Evolutionary conservation across 2,329 filamentous ascomycete genomes (phyloP), one percentile per base, ranked within the genome.

Genomic region (Alternaria gansuensis): DNA sequence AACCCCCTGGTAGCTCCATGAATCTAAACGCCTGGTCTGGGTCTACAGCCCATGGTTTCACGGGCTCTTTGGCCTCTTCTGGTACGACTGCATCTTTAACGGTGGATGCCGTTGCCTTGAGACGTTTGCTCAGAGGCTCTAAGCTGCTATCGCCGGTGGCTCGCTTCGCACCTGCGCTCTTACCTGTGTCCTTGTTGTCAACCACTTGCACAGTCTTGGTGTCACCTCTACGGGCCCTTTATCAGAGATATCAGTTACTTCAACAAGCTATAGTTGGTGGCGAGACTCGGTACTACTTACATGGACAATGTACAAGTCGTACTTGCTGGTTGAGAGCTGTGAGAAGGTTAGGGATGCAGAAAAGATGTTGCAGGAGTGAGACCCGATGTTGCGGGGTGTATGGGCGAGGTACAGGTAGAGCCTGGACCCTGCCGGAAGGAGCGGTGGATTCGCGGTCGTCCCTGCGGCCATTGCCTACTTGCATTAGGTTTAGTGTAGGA

Each of bases 1-100:
- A 10, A 67, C 69, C 72, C 46, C 57, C 63, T 36, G 72, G 68
- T 13, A 75, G 56, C 13, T 70, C 58, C 9, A 73, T 43, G 37
- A 75, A 72, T 2, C 60, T 55, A 7, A 67, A 69, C n/a, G 46
- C 24, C 17, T 57, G 33, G 14, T 51, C n/a, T 3, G 34, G 23
- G 29, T 51, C 23, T 17, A 33, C 8, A 3, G 23, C 26, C 31
- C 23, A 24, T 8, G 11, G n/a, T 29, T 31, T 13, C 6, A 29
- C 29, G 9, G 43, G 29, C 14, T 33, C n/a, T 7, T 23, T 23
- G 23, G n/a, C 37, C 21, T 4, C 36, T 28, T 55, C 26, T 17
- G 26, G 26, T 14, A 43, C 13, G 7, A 11, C 36, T 17, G 31
- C 13, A 3, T 29, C 39, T 44, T 52, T 14, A 26, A n/a, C 3